phyloP scores from a whole-genome alignment of 179 eudicot genomes.

The Drosera spatulata region DNA sequence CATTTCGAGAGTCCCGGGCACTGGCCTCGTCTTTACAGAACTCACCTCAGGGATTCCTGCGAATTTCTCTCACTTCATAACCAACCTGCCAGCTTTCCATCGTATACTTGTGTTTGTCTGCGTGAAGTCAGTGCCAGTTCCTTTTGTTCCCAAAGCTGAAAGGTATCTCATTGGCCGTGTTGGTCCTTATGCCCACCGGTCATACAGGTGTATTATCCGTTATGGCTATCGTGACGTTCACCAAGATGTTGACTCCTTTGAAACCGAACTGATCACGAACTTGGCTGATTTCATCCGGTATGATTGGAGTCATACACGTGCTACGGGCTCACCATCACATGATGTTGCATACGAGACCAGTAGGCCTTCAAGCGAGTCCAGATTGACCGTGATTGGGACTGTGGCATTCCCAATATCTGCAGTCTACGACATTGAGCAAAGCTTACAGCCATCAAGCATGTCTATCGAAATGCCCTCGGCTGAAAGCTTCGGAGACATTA shows the following conservation, averaged over 20 bases:
- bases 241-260: constrained; percentile 87
- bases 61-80: constrained; percentile 84
- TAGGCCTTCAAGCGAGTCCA: constrained; percentile 29
- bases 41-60: constrained; percentile 89
- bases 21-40: constrained; percentile 77
- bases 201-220: constrained; percentile 82
- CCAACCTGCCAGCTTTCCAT: constrained; percentile 92
- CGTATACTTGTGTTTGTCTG: constrained; percentile 71
- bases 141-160: constrained; percentile 70
- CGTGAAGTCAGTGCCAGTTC: constrained; percentile 83
- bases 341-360: constrained; percentile 17
- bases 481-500: constrained; percentile 39
- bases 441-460: constrained; percentile 53
- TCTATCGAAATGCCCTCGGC: constrained; percentile 50
- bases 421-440: constrained; percentile 47
- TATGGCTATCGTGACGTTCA: constrained; percentile 94
- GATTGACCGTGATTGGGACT: constrained; percentile 55
- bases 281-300: constrained; percentile 63
- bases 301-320: constrained; percentile 43
- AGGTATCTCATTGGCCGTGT: constrained; percentile 80
- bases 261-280: constrained; percentile 57
- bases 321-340: constrained; percentile 7
- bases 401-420: constrained; percentile 28
- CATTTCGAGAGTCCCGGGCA: constrained; percentile 81
- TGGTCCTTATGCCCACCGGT: constrained; percentile 69